A percentile compares a stretch with the other conserved stretches of the same genome.
phyloP scores from a whole-genome alignment of 495 filamentous ascomycete genomes.

The Tetracladium setigerum region DNA sequence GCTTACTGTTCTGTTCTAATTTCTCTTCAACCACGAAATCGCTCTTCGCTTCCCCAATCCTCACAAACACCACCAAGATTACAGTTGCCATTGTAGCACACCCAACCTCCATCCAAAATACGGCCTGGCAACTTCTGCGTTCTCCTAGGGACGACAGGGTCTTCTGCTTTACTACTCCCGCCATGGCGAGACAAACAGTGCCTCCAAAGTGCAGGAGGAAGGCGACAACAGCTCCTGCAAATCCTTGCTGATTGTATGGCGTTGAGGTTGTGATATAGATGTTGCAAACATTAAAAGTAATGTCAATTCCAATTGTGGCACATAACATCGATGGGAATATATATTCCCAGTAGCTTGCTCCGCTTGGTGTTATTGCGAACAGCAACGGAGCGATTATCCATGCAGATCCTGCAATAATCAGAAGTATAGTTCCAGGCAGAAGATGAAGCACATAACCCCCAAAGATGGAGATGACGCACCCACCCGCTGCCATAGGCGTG shows the following conservation, averaged over 20 bases:
- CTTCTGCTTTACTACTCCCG: conserved; percentile 48
- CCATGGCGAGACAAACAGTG: conserved; percentile 66
- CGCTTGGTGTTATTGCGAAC: conserved; percentile 59
- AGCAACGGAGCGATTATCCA: conserved; percentile 55
- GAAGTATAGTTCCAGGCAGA: conserved; percentile 60
- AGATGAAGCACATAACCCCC: conserved; percentile 72
- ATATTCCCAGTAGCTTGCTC: conserved; percentile 53
- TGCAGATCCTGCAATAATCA: conserved; percentile 58
- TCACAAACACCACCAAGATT: conserved; percentile 50
- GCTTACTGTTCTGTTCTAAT: conserved; percentile 27
- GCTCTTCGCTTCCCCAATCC: conserved; percentile 55
- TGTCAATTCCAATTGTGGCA: conserved; percentile 72
- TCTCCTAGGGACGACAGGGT: conserved; percentile 33
- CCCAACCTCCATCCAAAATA: conserved; percentile 60
- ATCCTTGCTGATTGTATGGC: conserved; percentile 58
- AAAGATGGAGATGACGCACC: conserved; percentile 55
- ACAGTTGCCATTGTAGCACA: conserved; percentile 43
- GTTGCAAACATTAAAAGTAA: conserved; percentile 72
- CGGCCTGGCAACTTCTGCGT: conserved; percentile 45
- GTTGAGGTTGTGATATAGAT: conserved; percentile 73
- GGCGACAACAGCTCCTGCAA: conserved; percentile 57
- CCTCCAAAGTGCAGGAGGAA: conserved; percentile 60
- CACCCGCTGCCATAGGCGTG: conserved; percentile 63
- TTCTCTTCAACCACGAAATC: conserved; percentile 62
- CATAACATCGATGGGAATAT: conserved; percentile 76